A percentile compares a stretch with the other conserved stretches of the same genome.
Evolutionary conservation across 257 asterid species (phyloP).

Genomic region (Solanum clarkiae): DNA sequence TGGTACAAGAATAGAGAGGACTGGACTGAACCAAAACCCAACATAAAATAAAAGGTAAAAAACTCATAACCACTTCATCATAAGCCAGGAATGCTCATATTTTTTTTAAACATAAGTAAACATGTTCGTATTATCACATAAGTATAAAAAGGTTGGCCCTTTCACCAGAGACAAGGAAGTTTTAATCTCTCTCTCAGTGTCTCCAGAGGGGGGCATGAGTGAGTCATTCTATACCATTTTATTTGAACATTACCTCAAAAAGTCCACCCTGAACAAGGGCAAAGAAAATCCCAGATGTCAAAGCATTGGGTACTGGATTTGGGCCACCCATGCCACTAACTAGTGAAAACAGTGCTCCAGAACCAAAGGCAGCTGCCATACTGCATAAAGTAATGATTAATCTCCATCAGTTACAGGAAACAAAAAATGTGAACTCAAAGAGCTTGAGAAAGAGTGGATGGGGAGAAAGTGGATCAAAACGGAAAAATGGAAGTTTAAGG

Average conservation of each 20-base stretch:
- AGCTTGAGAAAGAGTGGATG: background rate
- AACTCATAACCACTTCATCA: background rate
- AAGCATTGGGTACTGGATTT: conserved; percentile 52
- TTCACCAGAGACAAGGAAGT: background rate
- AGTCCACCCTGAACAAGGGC: conserved; percentile 92
- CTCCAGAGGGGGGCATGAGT: background rate
- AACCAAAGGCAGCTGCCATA: conserved; percentile 92
- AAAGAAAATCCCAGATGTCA: conserved; percentile 72
- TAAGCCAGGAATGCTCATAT: background rate
- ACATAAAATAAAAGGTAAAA: background rate
- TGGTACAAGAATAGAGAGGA: background rate
- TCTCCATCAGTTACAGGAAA: background rate
- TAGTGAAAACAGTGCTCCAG: conserved; percentile 76
- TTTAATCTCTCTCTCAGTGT: background rate
- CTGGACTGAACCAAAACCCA: background rate
- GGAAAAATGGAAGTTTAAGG: background rate
- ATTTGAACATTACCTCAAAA: conserved; percentile 44
- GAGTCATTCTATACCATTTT: background rate
- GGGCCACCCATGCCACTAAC: conserved; percentile 87
- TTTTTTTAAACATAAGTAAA: background rate
- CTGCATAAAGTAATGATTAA: conserved; percentile 29
- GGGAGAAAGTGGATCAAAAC: background rate
- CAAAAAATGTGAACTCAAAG: background rate
- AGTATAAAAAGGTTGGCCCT: background rate
- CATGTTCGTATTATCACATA: background rate